phyloP scores from a whole-genome alignment of 257 asterid species.

The Gentiana dahurica region DNA sequence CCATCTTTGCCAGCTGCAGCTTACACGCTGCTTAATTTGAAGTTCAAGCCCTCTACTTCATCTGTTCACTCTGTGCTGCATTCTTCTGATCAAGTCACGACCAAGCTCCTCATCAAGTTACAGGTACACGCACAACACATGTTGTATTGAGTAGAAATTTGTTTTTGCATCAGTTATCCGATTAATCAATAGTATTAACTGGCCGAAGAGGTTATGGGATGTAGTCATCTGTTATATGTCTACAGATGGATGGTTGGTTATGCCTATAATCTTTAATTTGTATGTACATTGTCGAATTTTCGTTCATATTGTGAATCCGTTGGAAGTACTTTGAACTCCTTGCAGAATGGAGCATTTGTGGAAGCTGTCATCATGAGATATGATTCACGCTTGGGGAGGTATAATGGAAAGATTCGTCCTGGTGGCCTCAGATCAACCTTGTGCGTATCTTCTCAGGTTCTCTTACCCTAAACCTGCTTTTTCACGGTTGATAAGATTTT shows the following conservation, averaged over 20 bases:
- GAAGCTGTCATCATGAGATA: conserved; percentile 98
- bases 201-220: too few relatives aligned
- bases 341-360: conserved; percentile 78
- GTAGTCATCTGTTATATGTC: too few relatives aligned
- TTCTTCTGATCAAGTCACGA: conserved; percentile 75
- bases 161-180: too few relatives aligned
- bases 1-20: conserved; percentile 77
- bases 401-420: conserved; percentile 82
- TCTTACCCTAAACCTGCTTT: not conserved
- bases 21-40: conserved; percentile 60
- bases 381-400: conserved; percentile 71
- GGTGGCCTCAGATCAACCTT: conserved; percentile 92
- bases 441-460: conserved; percentile 94
- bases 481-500: not conserved
- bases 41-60: conserved; percentile 60
- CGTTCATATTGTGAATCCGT: not conserved
- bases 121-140: conserved; percentile 31
- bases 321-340: conserved; percentile 6
- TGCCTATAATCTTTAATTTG: not conserved
- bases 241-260: too few relatives aligned
- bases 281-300: too few relatives aligned
- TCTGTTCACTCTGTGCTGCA: conserved; percentile 54
- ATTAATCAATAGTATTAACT: too few relatives aligned
- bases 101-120: conserved; percentile 80
- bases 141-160: too few relatives aligned